Evolutionary conservation across 768 basidiomycete species (phyloP), one percentile per base, ranked within the genome.

Genomic region (Mycena metata): DNA sequence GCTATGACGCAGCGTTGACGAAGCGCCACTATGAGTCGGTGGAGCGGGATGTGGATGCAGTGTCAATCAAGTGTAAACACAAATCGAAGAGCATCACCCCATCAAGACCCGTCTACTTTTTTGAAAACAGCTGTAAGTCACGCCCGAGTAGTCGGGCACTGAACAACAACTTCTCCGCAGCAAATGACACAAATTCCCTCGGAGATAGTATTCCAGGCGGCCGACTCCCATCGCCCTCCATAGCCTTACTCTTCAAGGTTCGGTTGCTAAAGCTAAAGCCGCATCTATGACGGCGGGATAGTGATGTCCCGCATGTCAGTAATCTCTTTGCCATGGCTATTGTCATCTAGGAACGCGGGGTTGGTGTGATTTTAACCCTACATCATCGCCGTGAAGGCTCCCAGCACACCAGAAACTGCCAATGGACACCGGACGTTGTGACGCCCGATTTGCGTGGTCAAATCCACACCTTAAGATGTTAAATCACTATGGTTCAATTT

Each of bases 251-350:
- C 72, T 80, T 46, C 69, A 79, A 59, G 85, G 85, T 24, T 75
- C 87, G 23, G 78, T 73, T 17, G 86, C 83, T 11, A 89, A 90
- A 72, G 86, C 83, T 11, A 89, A 90, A 72, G 89, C 88, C 5
- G 86, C 85, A 4, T 89, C 85, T 69, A 89, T 89, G 88, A 89
- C 87, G 1, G 73, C 71, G 81, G 35, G 89, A 89, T 67, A 82
- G 83, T 3, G 88, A 90, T 75, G 86, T 90, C 26, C 87, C 19
- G 83, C 86, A 26, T 89, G 86, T 80, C 77, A 59, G 71, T 74
- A 6, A 41, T 54, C 21, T 33, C 39, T 39, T 15, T 11, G n/a
- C 39, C 30, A 30, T 39, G 39, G 39, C 15, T 9, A 39, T 39
- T 11, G 2, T 11, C 41, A 49, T 36, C 23, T 5, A 60, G n/a